Percentiles rank a stretch among this genome's conserved stretches.
phyloP scores from a whole-genome alignment of 202 grass and related monocot species.

The Panicum virgatum region DNA sequence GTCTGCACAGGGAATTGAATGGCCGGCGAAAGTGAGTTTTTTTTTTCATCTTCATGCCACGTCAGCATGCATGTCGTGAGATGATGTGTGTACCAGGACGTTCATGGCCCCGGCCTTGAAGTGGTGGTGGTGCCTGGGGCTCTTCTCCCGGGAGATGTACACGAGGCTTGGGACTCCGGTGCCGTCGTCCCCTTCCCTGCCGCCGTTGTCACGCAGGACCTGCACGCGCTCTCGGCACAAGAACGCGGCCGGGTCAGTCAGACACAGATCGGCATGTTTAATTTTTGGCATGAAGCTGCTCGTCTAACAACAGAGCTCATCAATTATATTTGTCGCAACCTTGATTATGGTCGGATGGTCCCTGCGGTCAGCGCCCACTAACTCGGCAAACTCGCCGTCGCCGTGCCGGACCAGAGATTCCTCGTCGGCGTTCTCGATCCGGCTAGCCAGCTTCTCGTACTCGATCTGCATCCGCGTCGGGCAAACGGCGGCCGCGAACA shows the following conservation, averaged over 20 bases:
- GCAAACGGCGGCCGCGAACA: not conserved
- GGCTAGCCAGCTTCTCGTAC: slow-evolving; percentile 29
- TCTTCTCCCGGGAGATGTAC: slow-evolving; percentile 73
- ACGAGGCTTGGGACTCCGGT: slow-evolving; percentile 48
- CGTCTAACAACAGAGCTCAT: not conserved
- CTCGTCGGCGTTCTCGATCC: slow-evolving; percentile 40
- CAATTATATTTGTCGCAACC: slow-evolving; percentile 24
- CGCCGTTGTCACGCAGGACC: slow-evolving; percentile 63
- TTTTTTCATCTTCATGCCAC: too few species aligned
- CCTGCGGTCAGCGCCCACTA: slow-evolving; percentile 25
- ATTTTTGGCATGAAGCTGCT: not conserved
- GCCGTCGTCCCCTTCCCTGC: not conserved
- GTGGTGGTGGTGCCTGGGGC: slow-evolving; percentile 40
- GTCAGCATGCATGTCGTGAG: too few species aligned
- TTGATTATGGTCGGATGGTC: slow-evolving; percentile 55
- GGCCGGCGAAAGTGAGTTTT: too few species aligned
- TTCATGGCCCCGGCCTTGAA: slow-evolving; percentile 83
- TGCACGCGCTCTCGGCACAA: not conserved
- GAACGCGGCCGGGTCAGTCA: not conserved
- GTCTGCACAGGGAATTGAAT: too few species aligned
- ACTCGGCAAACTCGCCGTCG: slow-evolving; percentile 32
- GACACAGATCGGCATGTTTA: not conserved
- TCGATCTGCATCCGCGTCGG: not conserved
- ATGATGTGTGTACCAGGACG: slow-evolving; percentile 40
- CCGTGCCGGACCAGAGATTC: not conserved